A percentile compares a stretch with the other conserved stretches of the same genome.
Evolutionary conservation across 441 rosid species (phyloP).

Genomic region (Melastoma candidum): DNA sequence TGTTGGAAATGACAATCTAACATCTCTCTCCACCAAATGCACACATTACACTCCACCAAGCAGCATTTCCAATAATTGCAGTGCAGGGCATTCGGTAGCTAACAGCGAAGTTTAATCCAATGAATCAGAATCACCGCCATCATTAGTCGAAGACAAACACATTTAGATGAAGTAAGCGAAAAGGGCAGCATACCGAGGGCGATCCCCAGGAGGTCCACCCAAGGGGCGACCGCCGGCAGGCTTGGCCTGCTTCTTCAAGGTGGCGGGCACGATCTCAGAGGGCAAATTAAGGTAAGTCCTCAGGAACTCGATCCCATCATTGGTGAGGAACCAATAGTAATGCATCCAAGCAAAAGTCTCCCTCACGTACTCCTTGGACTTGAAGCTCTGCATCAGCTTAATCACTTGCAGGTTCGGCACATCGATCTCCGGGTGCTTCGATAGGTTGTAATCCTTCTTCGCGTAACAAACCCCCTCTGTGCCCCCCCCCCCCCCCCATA

Average conservation of each 20-base stretch:
- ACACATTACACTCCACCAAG: too few species aligned
- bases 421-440: slow-evolving; percentile 81
- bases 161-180: neutral
- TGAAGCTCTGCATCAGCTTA: slow-evolving; percentile 93
- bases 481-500: too few species aligned
- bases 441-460: slow-evolving; percentile 72
- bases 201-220: slow-evolving; percentile 78
- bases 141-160: too few species aligned
- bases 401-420: slow-evolving; percentile 91
- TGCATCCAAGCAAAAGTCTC: slow-evolving; percentile 99
- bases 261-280: slow-evolving; percentile 91
- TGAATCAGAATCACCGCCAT: too few species aligned
- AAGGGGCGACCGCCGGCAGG: slow-evolving; percentile 52
- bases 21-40: too few species aligned
- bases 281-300: slow-evolving; percentile 81
- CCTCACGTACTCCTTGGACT: slow-evolving; percentile 81
- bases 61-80: too few species aligned
- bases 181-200: slow-evolving; percentile 53
- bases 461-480: slow-evolving; percentile 88
- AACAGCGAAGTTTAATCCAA: too few species aligned
- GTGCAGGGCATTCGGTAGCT: too few species aligned
- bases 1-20: too few species aligned
- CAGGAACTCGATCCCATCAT: slow-evolving; percentile 82
- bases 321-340: slow-evolving; percentile 86
- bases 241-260: slow-evolving; percentile 74